A percentile compares a stretch with the other conserved stretches of the same genome.
Conservation (phyloP, 768 basidiomycete genomes). For the Cystobasidium tubakii region DNA sequence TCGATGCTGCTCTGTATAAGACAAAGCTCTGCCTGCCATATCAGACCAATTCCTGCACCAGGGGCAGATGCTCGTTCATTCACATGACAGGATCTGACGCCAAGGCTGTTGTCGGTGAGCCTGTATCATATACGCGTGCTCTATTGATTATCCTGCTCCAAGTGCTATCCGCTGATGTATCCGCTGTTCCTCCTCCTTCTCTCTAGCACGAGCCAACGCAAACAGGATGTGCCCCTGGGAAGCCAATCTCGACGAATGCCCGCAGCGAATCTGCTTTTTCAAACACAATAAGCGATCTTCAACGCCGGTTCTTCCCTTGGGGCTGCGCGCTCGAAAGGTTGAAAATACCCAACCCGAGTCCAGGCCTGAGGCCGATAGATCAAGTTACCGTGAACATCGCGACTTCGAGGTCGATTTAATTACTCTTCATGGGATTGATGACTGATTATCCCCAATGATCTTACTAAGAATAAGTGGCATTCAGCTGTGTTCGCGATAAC, state of each 20-base stretch:
- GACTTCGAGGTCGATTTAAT: no score
- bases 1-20: neutral
- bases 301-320: neutral
- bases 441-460: no score
- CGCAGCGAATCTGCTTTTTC: neutral
- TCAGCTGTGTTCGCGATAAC: no score
- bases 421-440: no score
- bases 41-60: neutral
- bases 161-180: neutral
- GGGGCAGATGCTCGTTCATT: neutral
- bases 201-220: neutral
- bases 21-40: neutral
- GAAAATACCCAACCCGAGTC: no score
- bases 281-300: neutral
- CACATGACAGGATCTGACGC: constrained; percentile 10
- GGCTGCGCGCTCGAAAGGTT: no score
- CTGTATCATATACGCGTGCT: neutral
- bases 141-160: neutral
- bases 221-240: neutral
- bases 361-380: no score
- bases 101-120: neutral
- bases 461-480: no score
- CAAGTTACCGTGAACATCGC: no score
- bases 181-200: neutral
- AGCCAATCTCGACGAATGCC: neutral